Base-by-base conservation (phyloP, 2,329 filamentous ascomycete genomes). In the Cladosporium sp. region DNA sequence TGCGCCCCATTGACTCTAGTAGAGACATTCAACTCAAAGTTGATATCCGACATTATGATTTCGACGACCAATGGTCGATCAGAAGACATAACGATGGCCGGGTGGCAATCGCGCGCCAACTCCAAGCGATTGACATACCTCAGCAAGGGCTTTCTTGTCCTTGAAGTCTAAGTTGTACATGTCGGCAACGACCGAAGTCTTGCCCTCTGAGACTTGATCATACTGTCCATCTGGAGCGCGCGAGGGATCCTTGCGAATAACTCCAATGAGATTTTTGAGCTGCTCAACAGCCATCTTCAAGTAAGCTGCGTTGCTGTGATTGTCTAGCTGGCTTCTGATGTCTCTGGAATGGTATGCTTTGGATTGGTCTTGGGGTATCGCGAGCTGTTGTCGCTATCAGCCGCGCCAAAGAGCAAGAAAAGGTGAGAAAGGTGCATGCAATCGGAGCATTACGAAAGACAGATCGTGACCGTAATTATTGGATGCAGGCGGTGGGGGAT, bases 191-290 rank as follows among this genome's bases (percentile, higher is more conserved):
- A 81, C 57, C 4, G 75, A 76, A 18, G 81, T 81, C 72, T 82
- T 79, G 53, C 73, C 69, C 40, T 69, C 72, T 44, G 78, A 78
- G 62, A 80, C 73, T 10, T 72, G 71, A 65, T 79, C 79, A 4
- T 78, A 77, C 69, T 79, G 78, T 46, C 81, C 80, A 77, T 84
- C 83, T 56, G 82, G 80, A 46, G 82, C 80, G 63, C 73, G 76
- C 1, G 79, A 74, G 29, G 83, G 81, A 73, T 82, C 83, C 66
- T 77, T 77, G 68, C 77, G 79, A 67, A 85, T 82, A 28, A 76
- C 77, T 31, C 79, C 79, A 52, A 84, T 70, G 23, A 84, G 70
- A 10, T 77, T 76, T 66, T 78, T 80, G 44, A 83, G 67, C 71
- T 79, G 78, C 31, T 75, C 71, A 12, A 69, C 64, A 64, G 71